These are phyloP conservation scores for Neurospora intermedia DNA, from an alignment of 495 filamentous ascomycete genomes.

Conservation along the genomic window DNA sequence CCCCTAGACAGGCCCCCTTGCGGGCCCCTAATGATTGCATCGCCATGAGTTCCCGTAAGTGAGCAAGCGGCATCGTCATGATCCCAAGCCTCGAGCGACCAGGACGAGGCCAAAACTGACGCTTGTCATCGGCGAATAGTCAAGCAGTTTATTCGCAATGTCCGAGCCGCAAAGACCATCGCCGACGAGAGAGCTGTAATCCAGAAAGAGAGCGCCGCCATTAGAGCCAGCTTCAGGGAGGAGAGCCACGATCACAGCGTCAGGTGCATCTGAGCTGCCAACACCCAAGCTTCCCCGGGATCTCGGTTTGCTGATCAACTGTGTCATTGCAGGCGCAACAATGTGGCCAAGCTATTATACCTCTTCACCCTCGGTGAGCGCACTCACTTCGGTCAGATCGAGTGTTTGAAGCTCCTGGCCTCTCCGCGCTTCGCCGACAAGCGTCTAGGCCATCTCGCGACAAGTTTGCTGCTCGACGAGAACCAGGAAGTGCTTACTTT, in stretches of 20 bases:
- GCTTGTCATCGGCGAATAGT: constrained; percentile 41
- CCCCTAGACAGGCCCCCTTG: constrained; percentile 26
- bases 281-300: neutral
- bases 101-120: neutral
- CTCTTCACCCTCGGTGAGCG: constrained; percentile 97
- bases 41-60: constrained; percentile 39
- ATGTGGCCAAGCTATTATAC: constrained; percentile 95
- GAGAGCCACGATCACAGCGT: constrained; percentile 86
- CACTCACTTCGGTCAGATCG: constrained; percentile 98
- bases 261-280: constrained; percentile 44
- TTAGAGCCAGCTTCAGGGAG: constrained; percentile 92
- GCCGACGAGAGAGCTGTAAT: constrained; percentile 97
- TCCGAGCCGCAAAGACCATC: constrained; percentile 95
- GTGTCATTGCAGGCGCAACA: constrained; percentile 67
- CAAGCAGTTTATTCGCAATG: constrained; percentile 99
- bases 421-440: constrained; percentile 98
- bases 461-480: constrained; percentile 92
- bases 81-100: neutral
- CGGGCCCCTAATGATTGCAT: constrained; percentile 24
- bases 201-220: constrained; percentile 96
- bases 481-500: constrained; percentile 96
- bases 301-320: constrained; percentile 8
- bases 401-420: constrained; percentile 94
- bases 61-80: neutral
- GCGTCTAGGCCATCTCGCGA: constrained; percentile 88